A percentile compares a stretch with the other conserved stretches of the same genome.
Conservation (phyloP, 169 alveolate genomes). For the Plasmodium gonderi region DNA sequence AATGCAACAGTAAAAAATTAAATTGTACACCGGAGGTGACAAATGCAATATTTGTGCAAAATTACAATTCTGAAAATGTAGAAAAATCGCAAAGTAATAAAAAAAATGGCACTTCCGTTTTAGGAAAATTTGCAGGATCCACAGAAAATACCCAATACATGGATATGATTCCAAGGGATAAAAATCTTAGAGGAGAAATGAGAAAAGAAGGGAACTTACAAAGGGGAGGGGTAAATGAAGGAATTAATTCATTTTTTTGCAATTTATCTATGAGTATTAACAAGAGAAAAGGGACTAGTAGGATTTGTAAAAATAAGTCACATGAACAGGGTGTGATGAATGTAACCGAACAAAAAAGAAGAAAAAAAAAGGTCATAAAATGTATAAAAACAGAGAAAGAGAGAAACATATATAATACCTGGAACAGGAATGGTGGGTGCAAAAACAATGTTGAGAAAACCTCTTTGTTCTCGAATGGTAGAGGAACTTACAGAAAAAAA, state of each 20-base stretch:
- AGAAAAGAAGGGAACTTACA: background rate
- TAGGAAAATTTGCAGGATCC: background rate
- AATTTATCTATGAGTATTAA: conserved; percentile 29
- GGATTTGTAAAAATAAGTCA: background rate
- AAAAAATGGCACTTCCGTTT: background rate
- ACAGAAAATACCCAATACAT: background rate
- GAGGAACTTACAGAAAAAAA: background rate
- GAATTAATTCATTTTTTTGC: background rate
- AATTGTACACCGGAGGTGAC: background rate
- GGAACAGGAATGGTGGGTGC: background rate
- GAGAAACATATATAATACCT: background rate
- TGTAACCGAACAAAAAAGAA: conserved; percentile 5
- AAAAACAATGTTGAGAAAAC: background rate
- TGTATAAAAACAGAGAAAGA: background rate
- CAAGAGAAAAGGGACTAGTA: conserved; percentile 12
- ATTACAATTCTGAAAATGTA: background rate
- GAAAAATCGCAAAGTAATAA: background rate
- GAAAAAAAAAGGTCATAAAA: conserved; percentile 17
- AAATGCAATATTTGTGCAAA: background rate
- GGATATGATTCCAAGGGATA: background rate
- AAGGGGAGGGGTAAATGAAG: background rate
- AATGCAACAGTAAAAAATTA: background rate
- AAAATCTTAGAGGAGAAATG: background rate
- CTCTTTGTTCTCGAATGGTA: background rate
- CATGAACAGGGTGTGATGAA: background rate